These are phyloP conservation scores for Trichopus zeylanicus DNA, from an alignment of 116 monocot species.

Conservation along the genomic window DNA sequence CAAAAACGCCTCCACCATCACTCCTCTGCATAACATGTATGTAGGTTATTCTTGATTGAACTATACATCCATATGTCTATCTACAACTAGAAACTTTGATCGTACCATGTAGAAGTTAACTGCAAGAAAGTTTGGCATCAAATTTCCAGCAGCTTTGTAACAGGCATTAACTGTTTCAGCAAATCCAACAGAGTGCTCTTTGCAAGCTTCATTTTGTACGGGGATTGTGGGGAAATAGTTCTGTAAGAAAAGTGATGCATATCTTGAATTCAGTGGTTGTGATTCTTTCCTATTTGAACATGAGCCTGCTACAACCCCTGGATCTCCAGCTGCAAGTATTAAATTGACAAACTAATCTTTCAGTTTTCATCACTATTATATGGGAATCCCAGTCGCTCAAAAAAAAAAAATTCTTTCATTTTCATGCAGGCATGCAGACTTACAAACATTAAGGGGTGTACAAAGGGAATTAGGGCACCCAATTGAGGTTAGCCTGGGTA, in stretches of 20 bases:
- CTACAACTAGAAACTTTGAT: background rate
- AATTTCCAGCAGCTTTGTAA: conserved; percentile 72
- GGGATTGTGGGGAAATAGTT: conserved; percentile 88
- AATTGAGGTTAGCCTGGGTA: too few relatives aligned
- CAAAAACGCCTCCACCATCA: conserved; percentile 82
- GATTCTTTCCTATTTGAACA: conserved; percentile 91
- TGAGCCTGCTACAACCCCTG: conserved; percentile 65
- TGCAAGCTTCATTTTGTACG: conserved; percentile 79
- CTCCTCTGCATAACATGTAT: conserved; percentile 55
- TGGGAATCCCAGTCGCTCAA: too few relatives aligned
- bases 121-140: conserved; percentile 80
- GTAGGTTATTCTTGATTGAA: background rate
- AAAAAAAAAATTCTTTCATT: too few relatives aligned
- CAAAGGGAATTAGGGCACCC: too few relatives aligned
- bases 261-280: conserved; percentile 60
- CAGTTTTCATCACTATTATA: too few relatives aligned
- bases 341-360: background rate
- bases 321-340: conserved; percentile 76
- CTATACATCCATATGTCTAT: background rate
- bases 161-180: conserved; percentile 72
- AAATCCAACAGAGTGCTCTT: conserved; percentile 66
- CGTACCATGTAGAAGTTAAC: conserved; percentile 94
- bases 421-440: background rate
- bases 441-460: too few relatives aligned
- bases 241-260: conserved; percentile 70